These are phyloP conservation scores for Xerocomellus intermedius DNA, from an alignment of 768 basidiomycete genomes.

Conservation along the genomic window DNA sequence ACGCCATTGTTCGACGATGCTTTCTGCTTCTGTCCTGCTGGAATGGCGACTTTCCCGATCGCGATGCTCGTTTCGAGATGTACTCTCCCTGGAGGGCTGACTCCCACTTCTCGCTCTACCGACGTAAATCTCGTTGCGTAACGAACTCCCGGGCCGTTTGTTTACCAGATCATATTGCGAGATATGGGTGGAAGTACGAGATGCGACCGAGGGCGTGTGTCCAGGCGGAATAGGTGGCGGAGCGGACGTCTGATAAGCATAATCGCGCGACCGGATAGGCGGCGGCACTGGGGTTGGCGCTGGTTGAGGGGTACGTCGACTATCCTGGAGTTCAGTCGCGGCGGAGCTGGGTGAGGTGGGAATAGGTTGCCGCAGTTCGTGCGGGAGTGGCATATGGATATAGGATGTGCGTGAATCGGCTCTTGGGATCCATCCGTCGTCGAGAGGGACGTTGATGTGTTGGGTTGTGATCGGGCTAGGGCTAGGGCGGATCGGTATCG, in stretches of 20 bases:
- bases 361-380: conserved; percentile 14
- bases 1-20: conserved; percentile 31
- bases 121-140: conserved; percentile 26
- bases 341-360: conserved; percentile 15
- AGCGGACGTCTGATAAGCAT: conserved; percentile 24
- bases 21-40: conserved; percentile 26
- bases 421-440: conserved; percentile 32
- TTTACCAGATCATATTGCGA: conserved; percentile 33
- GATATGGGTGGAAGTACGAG: conserved; percentile 30
- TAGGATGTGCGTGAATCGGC: conserved; percentile 27
- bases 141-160: conserved; percentile 23
- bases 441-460: conserved; percentile 12
- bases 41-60: conserved; percentile 16
- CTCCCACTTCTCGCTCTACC: conserved; percentile 25
- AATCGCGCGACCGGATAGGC: conserved; percentile 29
- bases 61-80: conserved; percentile 17
- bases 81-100: conserved; percentile 18
- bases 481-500: conserved; percentile 27
- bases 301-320: conserved; percentile 1
- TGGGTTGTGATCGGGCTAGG: conserved; percentile 17
- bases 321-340: conserved; percentile 14
- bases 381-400: conserved; percentile 24
- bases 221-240: conserved; percentile 9
- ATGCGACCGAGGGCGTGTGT: conserved; percentile 23
- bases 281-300: conserved; percentile 21